phyloP scores from a whole-genome alignment of 768 basidiomycete species.

The Bullera alba region DNA sequence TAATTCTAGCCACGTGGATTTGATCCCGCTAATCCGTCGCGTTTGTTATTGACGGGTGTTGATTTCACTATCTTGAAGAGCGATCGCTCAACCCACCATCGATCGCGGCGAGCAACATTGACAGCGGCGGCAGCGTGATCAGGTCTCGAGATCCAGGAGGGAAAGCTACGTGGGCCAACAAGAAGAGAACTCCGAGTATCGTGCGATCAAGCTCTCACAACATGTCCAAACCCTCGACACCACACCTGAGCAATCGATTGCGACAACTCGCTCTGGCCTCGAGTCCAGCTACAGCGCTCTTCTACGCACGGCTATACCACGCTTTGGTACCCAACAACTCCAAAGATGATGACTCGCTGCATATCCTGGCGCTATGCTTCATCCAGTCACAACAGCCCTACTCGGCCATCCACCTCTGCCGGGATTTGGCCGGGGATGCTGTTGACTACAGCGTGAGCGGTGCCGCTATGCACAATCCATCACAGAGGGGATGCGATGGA shows the following conservation, averaged over 20 bases:
- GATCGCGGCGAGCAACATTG: too few species aligned
- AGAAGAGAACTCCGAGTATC: too few species aligned
- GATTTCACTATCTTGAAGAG: too few species aligned
- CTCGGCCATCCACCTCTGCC: conserved; percentile 26
- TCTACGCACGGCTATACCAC: conserved; percentile 33
- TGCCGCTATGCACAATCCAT: too few species aligned
- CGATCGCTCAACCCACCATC: too few species aligned
- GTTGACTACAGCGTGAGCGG: conserved; percentile 7
- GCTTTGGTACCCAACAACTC: conserved; percentile 14
- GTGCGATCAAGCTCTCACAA: too few species aligned
- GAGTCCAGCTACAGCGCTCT: conserved; percentile 21
- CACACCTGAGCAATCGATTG: conserved; percentile 21
- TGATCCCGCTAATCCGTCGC: too few species aligned
- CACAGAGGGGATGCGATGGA: conserved; percentile 20
- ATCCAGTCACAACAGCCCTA: conserved; percentile 26
- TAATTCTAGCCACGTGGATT: too few species aligned
- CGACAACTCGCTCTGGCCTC: conserved; percentile 23
- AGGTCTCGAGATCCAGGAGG: too few species aligned
- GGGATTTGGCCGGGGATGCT: conserved; percentile 23
- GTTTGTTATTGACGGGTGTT: too few species aligned
- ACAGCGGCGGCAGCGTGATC: too few species aligned
- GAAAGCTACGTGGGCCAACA: too few species aligned
- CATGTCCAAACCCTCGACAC: conserved; percentile 9
- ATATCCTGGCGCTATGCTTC: conserved; percentile 31
- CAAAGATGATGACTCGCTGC: conserved; percentile 27